phyloP scores from a whole-genome alignment of 1,139 yeast species.

The Diutina siamensis region DNA sequence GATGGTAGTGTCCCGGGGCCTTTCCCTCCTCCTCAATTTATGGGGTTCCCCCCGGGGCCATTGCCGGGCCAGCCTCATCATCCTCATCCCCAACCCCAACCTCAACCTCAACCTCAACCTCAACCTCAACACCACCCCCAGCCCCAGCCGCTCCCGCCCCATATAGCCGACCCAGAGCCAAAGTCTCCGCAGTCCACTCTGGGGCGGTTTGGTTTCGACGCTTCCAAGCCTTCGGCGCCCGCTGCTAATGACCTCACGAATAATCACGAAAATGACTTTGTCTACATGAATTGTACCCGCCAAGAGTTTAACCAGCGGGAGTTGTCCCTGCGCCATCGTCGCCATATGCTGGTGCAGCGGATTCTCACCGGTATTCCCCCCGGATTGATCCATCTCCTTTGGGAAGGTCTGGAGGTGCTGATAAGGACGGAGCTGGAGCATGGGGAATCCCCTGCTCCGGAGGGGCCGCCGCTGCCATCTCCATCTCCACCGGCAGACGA shows the following conservation, averaged over 20 bases:
- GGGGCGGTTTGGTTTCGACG: not conserved
- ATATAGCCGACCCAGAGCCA: not conserved
- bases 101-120: not conserved
- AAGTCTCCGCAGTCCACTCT: not conserved
- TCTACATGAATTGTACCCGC: constrained; percentile 4
- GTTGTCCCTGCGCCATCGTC: not conserved
- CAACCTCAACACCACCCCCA: not conserved
- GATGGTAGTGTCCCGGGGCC: not conserved
- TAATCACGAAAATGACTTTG: not conserved
- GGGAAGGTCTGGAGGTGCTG: not conserved
- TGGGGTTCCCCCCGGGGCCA: not conserved
- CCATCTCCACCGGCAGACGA: not conserved
- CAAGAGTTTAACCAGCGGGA: not conserved
- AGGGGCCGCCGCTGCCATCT: not conserved
- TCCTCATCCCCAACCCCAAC: not conserved
- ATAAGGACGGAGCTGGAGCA: not conserved
- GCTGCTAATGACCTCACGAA: not conserved
- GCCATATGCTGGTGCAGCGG: not conserved
- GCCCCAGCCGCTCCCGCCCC: not conserved
- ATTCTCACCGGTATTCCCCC: not conserved
- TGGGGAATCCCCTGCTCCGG: not conserved
- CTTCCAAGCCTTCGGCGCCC: not conserved
- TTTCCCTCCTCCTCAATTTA: not conserved
- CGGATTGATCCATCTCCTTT: not conserved
- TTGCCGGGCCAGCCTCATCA: not conserved